phyloP scores from a whole-genome alignment of 2,329 filamentous ascomycete genomes.

The Zymoseptoria crescenta region DNA sequence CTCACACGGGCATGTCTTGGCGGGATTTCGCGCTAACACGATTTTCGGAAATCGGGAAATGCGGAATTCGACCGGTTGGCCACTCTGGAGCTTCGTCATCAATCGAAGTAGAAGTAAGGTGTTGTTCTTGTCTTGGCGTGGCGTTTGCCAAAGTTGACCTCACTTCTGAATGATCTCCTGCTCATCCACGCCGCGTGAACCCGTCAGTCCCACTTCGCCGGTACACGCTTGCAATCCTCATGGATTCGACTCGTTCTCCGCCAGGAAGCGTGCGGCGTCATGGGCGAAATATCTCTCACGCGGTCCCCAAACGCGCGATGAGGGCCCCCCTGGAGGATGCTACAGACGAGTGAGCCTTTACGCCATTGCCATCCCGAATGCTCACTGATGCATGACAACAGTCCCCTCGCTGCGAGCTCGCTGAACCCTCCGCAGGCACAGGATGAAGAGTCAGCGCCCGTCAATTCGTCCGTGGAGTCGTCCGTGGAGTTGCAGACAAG shows the following conservation, averaged over 20 bases:
- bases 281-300: slow-evolving; percentile 25
- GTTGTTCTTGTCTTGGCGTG: background rate
- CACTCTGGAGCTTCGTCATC: no score
- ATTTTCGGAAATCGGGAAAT: background rate
- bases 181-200: no score
- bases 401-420: slow-evolving; percentile 18
- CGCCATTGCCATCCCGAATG: background rate
- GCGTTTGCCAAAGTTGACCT: background rate
- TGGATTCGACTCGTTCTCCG: slow-evolving; percentile 23
- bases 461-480: background rate
- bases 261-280: slow-evolving; percentile 24
- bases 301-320: slow-evolving; percentile 58
- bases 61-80: no score
- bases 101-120: background rate
- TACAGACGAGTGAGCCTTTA: slow-evolving; percentile 56
- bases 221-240: slow-evolving; percentile 1
- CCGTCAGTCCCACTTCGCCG: no score
- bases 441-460: background rate
- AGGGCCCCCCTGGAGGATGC: slow-evolving; percentile 64
- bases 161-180: background rate
- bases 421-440: background rate
- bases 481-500: background rate
- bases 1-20: no score
- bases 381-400: slow-evolving; percentile 17
- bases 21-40: no score